phyloP scores from a whole-genome alignment of 352 stramenopile species.

The Phytopythium boreale region DNA sequence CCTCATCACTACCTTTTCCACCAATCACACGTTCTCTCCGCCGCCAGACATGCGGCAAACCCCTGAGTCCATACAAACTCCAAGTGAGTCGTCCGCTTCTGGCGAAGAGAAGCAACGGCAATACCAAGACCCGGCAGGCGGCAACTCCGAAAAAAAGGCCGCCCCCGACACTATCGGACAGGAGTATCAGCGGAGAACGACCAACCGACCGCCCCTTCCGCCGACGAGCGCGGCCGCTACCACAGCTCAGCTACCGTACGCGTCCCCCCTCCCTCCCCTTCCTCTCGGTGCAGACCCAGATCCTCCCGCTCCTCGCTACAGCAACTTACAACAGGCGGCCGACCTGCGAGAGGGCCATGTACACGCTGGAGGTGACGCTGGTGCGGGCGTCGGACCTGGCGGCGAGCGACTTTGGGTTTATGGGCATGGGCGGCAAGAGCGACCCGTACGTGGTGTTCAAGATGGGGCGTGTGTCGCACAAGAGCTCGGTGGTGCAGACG shows the following conservation, averaged over 20 bases:
- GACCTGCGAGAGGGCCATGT: constrained; percentile 46
- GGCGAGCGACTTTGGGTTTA: constrained; percentile 60
- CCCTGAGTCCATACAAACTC: neutral
- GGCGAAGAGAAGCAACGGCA: neutral
- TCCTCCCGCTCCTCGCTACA: too few species aligned
- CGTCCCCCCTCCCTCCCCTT: neutral
- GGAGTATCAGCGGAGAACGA: neutral
- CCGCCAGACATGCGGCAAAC: too few species aligned
- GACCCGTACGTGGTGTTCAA: constrained; percentile 75
- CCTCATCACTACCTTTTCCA: neutral
- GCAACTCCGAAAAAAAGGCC: too few species aligned
- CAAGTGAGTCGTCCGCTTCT: neutral
- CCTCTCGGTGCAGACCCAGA: too few species aligned
- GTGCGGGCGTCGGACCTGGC: constrained; percentile 44
- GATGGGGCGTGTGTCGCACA: constrained; percentile 39
- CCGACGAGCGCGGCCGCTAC: too few species aligned
- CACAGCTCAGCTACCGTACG: too few species aligned
- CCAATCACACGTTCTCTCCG: neutral
- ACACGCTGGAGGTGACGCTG: constrained; percentile 59
- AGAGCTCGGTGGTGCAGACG: constrained; percentile 44
- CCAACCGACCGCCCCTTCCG: neutral
- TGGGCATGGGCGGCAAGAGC: constrained; percentile 71
- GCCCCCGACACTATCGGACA: neutral
- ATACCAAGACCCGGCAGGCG: neutral
- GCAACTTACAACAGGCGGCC: too few species aligned